phyloP scores from a whole-genome alignment of 805 yeast species.

The Schizosaccharomyces lindneri region DNA sequence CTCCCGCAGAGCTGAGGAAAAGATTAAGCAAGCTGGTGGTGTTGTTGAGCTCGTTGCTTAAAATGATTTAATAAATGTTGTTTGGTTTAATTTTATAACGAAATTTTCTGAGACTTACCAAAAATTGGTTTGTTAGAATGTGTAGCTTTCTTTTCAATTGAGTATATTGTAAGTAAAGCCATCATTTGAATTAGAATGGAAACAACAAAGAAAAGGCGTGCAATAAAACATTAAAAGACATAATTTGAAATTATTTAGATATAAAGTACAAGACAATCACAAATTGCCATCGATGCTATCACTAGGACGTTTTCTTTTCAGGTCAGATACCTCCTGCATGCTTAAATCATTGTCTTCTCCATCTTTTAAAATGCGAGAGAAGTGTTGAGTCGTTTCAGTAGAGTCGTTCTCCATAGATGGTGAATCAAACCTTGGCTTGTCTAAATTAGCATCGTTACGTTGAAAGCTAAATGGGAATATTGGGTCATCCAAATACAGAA shows the following conservation, averaged over 20 bases:
- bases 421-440: not conserved
- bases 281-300: too few species aligned
- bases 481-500: conserved; percentile 3
- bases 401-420: not conserved
- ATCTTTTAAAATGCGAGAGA: conserved; percentile 3
- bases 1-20: conserved; percentile 96
- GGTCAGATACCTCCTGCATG: too few species aligned
- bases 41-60: conserved; percentile 97
- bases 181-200: too few species aligned
- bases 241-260: too few species aligned
- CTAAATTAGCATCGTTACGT: not conserved
- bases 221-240: too few species aligned
- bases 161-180: too few species aligned
- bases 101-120: not conserved
- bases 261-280: too few species aligned
- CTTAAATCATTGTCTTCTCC: not conserved
- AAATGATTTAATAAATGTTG: conserved; percentile 11
- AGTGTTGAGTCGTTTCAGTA: not conserved
- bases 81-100: not conserved
- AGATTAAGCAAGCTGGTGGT: conserved; percentile 99
- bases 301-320: too few species aligned
- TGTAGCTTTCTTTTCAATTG: too few species aligned
- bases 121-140: not conserved
- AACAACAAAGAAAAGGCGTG: too few species aligned
- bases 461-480: not conserved